A percentile compares a stretch with the other conserved stretches of the same genome.
These are phyloP conservation scores for Cryptococcus neoformans DNA, from an alignment of 1,284 basidiomycete species.

Conservation along the genomic window DNA sequence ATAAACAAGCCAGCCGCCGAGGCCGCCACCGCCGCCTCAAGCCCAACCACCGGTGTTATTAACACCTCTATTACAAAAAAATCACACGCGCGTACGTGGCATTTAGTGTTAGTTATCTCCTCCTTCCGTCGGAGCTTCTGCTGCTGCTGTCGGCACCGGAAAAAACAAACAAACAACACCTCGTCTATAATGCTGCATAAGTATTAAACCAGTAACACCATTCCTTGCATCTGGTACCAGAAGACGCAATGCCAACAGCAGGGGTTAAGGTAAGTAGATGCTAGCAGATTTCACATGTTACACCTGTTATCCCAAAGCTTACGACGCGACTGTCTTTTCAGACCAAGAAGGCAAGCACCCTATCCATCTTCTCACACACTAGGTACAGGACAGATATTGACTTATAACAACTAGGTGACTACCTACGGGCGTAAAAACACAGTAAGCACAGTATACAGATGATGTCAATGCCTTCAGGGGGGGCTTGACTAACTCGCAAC, in stretches of 20 bases:
- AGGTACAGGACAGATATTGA: too few species aligned
- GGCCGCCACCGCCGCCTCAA: neutral
- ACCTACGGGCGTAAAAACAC: slow-evolving; percentile 15
- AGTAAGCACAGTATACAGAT: slow-evolving; percentile 17
- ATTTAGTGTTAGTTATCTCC: slow-evolving; percentile 1
- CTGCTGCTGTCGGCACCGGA: neutral
- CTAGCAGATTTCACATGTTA: too few species aligned
- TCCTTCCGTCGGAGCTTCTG: too few species aligned
- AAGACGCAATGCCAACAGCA: slow-evolving; percentile 25
- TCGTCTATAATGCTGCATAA: too few species aligned
- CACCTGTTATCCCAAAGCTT: too few species aligned
- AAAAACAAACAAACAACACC: neutral
- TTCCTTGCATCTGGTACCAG: too few species aligned
- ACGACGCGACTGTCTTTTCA: slow-evolving; percentile 30
- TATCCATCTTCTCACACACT: neutral
- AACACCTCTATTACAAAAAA: neutral
- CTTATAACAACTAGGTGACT: too few species aligned
- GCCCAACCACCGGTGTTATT: neutral
- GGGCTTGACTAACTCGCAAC: neutral
- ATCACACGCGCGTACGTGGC: slow-evolving; percentile 1
- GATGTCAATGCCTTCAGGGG: too few species aligned
- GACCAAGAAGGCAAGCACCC: slow-evolving; percentile 40
- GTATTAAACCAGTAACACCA: too few species aligned
- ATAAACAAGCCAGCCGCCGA: neutral
- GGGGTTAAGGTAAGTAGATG: slow-evolving; percentile 27